Base-by-base conservation (phyloP, 208 protist species). In the Naegleria gruberi region DNA sequence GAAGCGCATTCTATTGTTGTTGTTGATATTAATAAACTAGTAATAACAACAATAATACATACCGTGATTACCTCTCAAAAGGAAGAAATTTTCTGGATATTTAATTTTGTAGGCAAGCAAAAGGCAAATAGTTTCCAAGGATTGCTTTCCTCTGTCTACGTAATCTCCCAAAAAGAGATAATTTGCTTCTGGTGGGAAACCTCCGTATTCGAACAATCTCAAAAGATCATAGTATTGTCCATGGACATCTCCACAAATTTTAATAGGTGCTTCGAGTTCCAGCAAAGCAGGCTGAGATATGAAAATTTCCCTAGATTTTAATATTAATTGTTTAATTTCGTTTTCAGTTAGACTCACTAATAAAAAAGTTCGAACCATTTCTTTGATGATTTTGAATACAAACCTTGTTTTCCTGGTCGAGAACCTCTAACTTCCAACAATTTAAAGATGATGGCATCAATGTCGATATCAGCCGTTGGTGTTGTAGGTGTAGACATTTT, bases 101-200 rank as follows among this genome's bases (percentile, higher is more conserved):
- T 99, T 98, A 73, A 99, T 95, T 94, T 99, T 99, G 94, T 99
- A 99, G 34, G 98, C 97, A n/a, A 99, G 95, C 26, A 99, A 95
- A 30, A 99, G 93, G 89, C 96, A 98, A 55, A 99, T 99, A 0
- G 98, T 99, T 93, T 99, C 99, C 8, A 99, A 93, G 2, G 94
- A 96, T 89, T 99, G 98, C 91, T 99, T 98, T 43, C 99, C 99
- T 93, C 99, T 96, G 90, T 99, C 99, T 82, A 99, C 98, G 94
- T 99, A 99, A 92, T 99, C 98, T n/a, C 98, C 99, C 8, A 99
- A 96, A 93, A 99, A 99, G 26, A 99, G 95, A 92, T 99, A 99
- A 93, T 99, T 99, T 0, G 98, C 94, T 15, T 98, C 97, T 41
- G 98, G 98, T 23, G 99, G 99, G 92, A 99, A 99, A 81, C 98